Percentiles rank a stretch among this genome's conserved stretches.
Evolutionary conservation across 202 grass and related monocot genomes (phyloP).

Genomic region (Carex arenaria): DNA sequence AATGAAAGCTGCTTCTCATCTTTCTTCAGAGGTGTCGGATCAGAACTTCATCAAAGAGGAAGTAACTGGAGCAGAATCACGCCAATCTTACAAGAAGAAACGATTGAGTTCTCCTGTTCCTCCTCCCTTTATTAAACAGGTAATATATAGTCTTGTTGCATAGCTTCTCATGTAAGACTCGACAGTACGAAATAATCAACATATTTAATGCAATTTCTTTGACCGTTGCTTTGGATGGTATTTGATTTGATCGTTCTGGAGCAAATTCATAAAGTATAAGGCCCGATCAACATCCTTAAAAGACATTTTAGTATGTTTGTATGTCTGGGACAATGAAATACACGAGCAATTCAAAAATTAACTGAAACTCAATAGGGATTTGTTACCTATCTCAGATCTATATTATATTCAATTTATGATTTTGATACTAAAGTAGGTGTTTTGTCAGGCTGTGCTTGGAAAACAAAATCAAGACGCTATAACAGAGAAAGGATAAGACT

Average conservation of each 20-base stretch:
- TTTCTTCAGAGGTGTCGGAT: slow-evolving; percentile 73
- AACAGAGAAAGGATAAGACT: not conserved
- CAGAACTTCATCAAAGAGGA: slow-evolving; percentile 70
- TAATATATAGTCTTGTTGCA: slow-evolving; percentile 14
- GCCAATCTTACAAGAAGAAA: slow-evolving; percentile 26
- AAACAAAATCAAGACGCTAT: not conserved
- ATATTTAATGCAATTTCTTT: not conserved
- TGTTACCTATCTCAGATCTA: not conserved
- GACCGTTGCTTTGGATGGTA: too few species aligned
- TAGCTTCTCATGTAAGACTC: not conserved
- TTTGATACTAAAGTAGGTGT: not conserved
- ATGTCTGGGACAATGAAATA: not conserved
- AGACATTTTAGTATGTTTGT: not conserved
- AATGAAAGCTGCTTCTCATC: slow-evolving; percentile 41
- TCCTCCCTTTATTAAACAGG: slow-evolving; percentile 33
- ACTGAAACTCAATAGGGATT: not conserved
- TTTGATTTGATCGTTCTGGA: too few species aligned
- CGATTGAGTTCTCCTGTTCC: slow-evolving; percentile 24
- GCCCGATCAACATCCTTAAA: not conserved
- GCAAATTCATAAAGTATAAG: too few species aligned
- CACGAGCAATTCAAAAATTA: not conserved
- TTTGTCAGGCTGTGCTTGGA: not conserved
- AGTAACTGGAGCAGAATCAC: slow-evolving; percentile 20
- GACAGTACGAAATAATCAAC: not conserved
- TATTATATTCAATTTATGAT: not conserved